Base-by-base conservation (phyloP, 2,329 filamentous ascomycete species). In the Colletotrichum gloeosporioides region DNA sequence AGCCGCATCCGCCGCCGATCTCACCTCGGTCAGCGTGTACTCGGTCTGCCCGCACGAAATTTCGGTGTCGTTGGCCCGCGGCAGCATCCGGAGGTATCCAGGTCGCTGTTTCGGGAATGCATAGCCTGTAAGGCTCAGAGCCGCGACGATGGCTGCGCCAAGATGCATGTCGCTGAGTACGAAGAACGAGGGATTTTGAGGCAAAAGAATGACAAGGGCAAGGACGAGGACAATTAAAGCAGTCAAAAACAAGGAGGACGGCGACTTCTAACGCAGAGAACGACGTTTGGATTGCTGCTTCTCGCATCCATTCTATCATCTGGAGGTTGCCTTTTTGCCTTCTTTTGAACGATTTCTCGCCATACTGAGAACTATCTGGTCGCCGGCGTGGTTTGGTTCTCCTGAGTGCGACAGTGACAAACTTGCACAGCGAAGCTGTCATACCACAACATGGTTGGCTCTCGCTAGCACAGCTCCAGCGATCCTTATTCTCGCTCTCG, bases 11-110 rank as follows among this genome's bases (percentile, higher is more conserved):
- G 88, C 82, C 53, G 92, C 92, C 12, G 86, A 83, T 77, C 83
- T 84, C 65, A 92, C 87, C 74, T 89, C 86, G 67, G 82, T 82
- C 62, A 86, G 84, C 66, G 85, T 87, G 85, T 93, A 93, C 82
- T 84, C 88, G 62, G 82, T 86, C 69, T 82, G 86, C 71, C 91
- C 91, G 82, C 92, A 93, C 65, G 87, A 49, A 53, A 75, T 77
- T 32, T 55, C 61, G 34, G 39, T 66, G 22, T 71, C 39, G 53
- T 71, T 71, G 34, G 57, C 59, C 39, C 34, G 49, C 25, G 71
- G 53, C 44, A 61, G 29, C 10, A 57, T 69, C 15, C 64, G 55
- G 32, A 66, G 88, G 31, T 73, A 77, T 55, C 89, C 86, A 82
- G 84, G 83, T 80, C 90, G 86, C 80, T 84, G 83, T 80, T 89